Base-by-base conservation (phyloP, 73 alveolate species). In the Paramecium octaurelia region DNA sequence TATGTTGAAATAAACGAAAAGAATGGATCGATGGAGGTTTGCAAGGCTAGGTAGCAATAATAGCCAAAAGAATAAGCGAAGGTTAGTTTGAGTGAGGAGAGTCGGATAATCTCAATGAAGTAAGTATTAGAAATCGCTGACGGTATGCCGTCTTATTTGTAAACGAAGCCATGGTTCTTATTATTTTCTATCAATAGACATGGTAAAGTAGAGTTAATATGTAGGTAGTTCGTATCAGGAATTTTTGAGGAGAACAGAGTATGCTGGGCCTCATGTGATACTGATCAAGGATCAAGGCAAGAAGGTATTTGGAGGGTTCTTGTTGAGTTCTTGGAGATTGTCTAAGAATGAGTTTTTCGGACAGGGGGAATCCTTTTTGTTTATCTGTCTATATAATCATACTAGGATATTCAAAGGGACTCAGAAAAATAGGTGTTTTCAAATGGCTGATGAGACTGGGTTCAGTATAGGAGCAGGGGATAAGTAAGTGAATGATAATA, bases 401-500 rank as follows among this genome's bases (percentile, higher is more conserved):
- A 40, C 57, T 0, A 44, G 57, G 16, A n/a, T 80, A 24, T 80
- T 24, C 44, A 34, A 46, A 10, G 31, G 64, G 20, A 4, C 91
- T 5, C n/a, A 48, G 46, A 80, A 44, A 42, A 80, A 80, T 35
- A 31, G 35, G 5, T 80, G 43, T 80, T 80, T 11, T 46, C 35
- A 80, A n/a, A 80, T 80, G 91, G 91, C 91, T 43, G 91, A 80
- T 80, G 91, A 46, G 31, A 80, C 91, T 12, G 91, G 91, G 4
- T 80, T 43, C 10, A 80, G 91, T 48, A 23, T 80, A 16, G 91
- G 91, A 18, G 91, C 91, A 18, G 91, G 73, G 44, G 91, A 80
- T 40, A 80, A 80, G 91, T 80, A 80, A 80, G 18, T 6, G 16
- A 12, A 23, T 23, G 16, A n/a, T 20, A 8, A 20, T 11, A 14